These are phyloP conservation scores for Magnusiomyces fungicola DNA, from an alignment of 1,139 yeast genomes.

Conservation along the genomic window DNA sequence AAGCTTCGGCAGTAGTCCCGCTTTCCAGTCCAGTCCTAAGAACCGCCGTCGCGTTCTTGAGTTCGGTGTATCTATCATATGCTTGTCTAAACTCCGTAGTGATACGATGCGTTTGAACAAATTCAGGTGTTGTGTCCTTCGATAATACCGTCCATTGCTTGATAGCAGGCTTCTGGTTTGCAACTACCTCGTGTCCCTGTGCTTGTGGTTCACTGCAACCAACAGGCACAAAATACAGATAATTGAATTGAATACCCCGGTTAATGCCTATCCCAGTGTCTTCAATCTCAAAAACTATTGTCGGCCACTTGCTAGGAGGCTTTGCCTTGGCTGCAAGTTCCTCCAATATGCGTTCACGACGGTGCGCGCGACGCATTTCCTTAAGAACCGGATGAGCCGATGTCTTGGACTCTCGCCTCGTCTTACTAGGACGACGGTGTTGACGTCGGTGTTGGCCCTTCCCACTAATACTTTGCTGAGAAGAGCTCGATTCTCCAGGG, in stretches of 20 bases:
- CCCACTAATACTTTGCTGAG: no score
- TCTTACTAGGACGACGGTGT: no score
- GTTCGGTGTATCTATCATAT: neutral
- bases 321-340: neutral
- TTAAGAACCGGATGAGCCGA: neutral
- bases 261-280: slow-evolving; percentile 9
- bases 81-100: neutral
- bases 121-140: neutral
- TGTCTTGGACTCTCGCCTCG: no score
- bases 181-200: no score
- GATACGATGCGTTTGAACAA: neutral
- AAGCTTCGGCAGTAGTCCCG: no score
- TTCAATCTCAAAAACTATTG: slow-evolving; percentile 10
- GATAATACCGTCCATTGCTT: neutral
- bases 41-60: slow-evolving; percentile 1
- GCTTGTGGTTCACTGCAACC: neutral
- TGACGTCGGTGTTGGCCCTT: no score
- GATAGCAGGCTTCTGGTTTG: neutral
- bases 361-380: neutral
- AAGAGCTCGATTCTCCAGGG: no score
- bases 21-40: no score
- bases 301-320: slow-evolving; percentile 11
- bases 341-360: neutral
- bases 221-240: slow-evolving; percentile 8
- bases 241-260: slow-evolving; percentile 10